Base-by-base conservation (phyloP, 2,329 filamentous ascomycete genomes). In the Ramularia endophylla region DNA sequence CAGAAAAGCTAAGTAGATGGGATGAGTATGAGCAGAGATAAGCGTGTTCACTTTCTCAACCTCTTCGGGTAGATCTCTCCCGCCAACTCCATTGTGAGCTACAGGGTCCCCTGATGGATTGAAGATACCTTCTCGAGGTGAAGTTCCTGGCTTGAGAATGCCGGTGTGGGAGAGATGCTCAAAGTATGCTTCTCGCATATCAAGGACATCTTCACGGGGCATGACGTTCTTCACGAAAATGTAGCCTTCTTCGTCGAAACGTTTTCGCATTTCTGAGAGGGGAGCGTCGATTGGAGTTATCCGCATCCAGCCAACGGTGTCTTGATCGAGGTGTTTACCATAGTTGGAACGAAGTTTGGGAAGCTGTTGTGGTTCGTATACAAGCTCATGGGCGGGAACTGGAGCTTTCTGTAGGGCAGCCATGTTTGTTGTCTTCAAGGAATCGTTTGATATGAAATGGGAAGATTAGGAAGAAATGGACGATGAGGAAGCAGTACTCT, bases 151-250 rank as follows among this genome's bases (percentile, higher is more conserved):
- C 19, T 62, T 57, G 15, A 70, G 57, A 5, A 71, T 56, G 2
- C 62, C 64, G 5, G 63, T 68, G 8, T 60, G 55, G 5, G 53
- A 46, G 36, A 70, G 58, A 22, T 64, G 58, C 18, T 49, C 37
- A 49, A 71, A 71, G 47, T 70, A 70, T 25, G 39, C 40, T 45
- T 65, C 56, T 12, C 68, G 56, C 35, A 62, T 62, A 44, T 66
- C 60, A 13, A 69, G 53, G 4, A 72, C 68, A 39, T 67, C 65
- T 34, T 63, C 60, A n/a, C 67, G 57, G 5, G 67, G 66, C 16
- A 71, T 49, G 5, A 70, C 41, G 5, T 60, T 57, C 37, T 69
- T 70, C 25, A 71, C 51, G 43, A 64, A 69, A 18, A 71, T 47
- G 47, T 70, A 70, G 18, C 66, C 66, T 37, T 69, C 66, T 11